Conservation (phyloP, 225 moss, liverwort and hornwort species). For the Asterella californica region DNA sequence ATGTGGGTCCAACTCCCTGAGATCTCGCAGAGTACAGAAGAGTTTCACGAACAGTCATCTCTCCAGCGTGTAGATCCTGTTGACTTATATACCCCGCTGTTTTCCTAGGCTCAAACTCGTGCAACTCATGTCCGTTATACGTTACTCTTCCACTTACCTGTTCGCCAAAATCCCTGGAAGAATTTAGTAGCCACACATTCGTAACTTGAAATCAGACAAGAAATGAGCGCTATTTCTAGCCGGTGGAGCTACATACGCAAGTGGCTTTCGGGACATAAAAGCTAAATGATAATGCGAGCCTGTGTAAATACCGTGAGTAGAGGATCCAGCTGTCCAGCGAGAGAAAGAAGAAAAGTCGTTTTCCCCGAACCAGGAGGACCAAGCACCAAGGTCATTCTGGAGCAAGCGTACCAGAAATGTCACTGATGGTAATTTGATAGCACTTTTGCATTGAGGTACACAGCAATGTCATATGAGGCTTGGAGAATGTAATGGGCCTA, state of each 20-base stretch:
- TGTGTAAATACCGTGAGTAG: not conserved
- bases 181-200: not conserved
- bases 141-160: slow-evolving; percentile 20
- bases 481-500: too few relatives aligned
- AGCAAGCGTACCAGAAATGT: not conserved
- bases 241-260: not conserved
- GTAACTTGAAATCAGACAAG: not conserved
- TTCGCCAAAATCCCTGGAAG: not conserved
- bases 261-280: too few relatives aligned
- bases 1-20: slow-evolving; percentile 20
- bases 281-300: not conserved
- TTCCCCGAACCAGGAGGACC: slow-evolving; percentile 37
- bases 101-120: slow-evolving; percentile 21
- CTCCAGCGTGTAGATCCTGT: slow-evolving; percentile 14
- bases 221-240: not conserved
- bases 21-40: slow-evolving; percentile 19
- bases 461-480: too few relatives aligned
- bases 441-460: not conserved
- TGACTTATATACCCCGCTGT: slow-evolving; percentile 24
- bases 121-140: slow-evolving; percentile 17
- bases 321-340: slow-evolving; percentile 17
- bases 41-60: slow-evolving; percentile 27
- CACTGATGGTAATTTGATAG: not conserved
- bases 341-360: slow-evolving; percentile 20
- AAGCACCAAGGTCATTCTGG: slow-evolving; percentile 38